phyloP scores from a whole-genome alignment of 768 basidiomycete genomes.

The Termitomyces sp. region DNA sequence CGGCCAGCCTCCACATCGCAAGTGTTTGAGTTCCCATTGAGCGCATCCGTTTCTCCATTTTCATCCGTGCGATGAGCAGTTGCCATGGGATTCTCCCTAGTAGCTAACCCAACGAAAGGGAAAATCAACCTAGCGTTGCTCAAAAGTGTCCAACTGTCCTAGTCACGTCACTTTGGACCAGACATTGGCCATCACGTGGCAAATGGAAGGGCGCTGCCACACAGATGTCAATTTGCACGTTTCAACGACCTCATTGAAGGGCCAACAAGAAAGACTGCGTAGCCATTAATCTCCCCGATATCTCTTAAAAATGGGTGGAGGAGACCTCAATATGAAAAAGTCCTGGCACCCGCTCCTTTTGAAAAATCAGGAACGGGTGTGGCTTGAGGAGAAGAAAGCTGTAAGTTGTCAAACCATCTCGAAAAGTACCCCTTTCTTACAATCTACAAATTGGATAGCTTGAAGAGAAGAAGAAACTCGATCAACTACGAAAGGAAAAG shows the following conservation, averaged over 20 bases:
- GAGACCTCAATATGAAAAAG: constrained; percentile 99
- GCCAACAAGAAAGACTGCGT: neutral
- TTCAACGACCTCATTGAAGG: neutral
- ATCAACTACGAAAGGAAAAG: constrained; percentile 94
- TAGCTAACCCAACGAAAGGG: neutral
- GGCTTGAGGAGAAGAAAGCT: constrained; percentile 97
- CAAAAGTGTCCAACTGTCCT: neutral
- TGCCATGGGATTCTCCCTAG: constrained; percentile 9
- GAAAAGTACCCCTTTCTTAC: constrained; percentile 11
- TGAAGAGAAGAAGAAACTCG: constrained; percentile 97
- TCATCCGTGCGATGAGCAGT: constrained; percentile 4
- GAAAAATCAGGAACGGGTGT: constrained; percentile 98
- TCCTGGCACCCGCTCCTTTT: constrained; percentile 98
- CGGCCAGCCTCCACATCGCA: constrained; percentile 17
- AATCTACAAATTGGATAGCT: constrained; percentile 44
- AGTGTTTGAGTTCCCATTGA: constrained; percentile 25
- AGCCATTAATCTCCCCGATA: neutral
- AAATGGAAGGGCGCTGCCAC: neutral
- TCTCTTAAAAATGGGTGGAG: constrained; percentile 87
- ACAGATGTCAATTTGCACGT: neutral
- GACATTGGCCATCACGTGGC: neutral
- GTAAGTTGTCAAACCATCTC: constrained; percentile 40
- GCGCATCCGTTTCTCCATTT: constrained; percentile 28
- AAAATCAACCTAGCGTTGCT: neutral
- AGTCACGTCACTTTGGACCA: too few species aligned